Conservation (phyloP, 352 stramenopile genomes). For the Hyaloperonospora arabidopsidis region DNA sequence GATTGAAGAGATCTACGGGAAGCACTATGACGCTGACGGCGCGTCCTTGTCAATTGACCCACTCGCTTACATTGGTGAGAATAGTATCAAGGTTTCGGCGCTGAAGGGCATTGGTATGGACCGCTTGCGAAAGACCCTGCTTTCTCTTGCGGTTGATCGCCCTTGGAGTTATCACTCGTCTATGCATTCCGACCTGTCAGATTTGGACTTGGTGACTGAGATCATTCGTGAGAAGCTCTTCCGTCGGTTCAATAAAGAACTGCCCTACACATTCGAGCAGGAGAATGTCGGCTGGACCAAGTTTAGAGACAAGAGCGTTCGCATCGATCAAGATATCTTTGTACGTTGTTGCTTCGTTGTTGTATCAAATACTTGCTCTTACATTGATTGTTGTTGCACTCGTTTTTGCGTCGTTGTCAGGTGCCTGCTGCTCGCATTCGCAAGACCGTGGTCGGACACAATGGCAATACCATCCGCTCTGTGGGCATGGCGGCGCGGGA, state of each 20-base stretch:
- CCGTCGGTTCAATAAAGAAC: conserved; percentile 80
- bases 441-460: conserved; percentile 75
- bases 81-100: conserved; percentile 73
- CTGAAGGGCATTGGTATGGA: conserved; percentile 62
- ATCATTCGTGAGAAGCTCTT: conserved; percentile 87
- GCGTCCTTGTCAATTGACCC: conserved; percentile 51
- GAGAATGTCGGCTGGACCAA: conserved; percentile 82
- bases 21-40: conserved; percentile 50
- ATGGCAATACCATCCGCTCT: conserved; percentile 67
- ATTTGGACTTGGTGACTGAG: conserved; percentile 76
- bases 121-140: conserved; percentile 52
- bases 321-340: conserved; percentile 85
- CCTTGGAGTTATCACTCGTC: conserved; percentile 82
- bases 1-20: conserved; percentile 70
- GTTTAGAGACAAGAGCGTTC: conserved; percentile 79
- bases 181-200: conserved; percentile 75
- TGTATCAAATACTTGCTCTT: background rate
- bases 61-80: conserved; percentile 64
- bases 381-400: conserved; percentile 4
- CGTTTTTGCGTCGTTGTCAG: conserved; percentile 43
- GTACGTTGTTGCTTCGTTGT: conserved; percentile 35
- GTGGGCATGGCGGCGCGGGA: conserved; percentile 63
- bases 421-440: conserved; percentile 63
- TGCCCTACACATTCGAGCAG: conserved; percentile 77
- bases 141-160: conserved; percentile 60